Percentiles rank a stretch among this genome's conserved stretches.
phyloP scores from a whole-genome alignment of 495 filamentous ascomycete genomes.

The Trypethelium eluteriae region DNA sequence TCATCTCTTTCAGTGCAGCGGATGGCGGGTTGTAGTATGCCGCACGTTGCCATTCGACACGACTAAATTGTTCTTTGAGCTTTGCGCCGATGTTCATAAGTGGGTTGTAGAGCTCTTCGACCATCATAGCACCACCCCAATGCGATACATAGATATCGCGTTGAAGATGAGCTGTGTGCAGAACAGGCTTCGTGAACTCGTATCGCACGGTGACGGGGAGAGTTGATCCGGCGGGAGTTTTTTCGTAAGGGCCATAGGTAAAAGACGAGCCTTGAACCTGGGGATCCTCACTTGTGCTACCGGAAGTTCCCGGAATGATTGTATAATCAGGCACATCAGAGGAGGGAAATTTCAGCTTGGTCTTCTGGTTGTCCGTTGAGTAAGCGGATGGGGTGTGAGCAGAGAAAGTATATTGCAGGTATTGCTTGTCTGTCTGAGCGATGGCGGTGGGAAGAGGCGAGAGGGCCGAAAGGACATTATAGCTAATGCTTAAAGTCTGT shows the following conservation, averaged over 20 bases:
- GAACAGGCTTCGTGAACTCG: slow-evolving; percentile 89
- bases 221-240: slow-evolving; percentile 61
- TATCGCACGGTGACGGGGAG: slow-evolving; percentile 75
- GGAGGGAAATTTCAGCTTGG: slow-evolving; percentile 82
- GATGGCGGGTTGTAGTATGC: slow-evolving; percentile 69
- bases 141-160: slow-evolving; percentile 91
- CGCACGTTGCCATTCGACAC: slow-evolving; percentile 71
- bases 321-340: slow-evolving; percentile 78
- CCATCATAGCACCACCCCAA: slow-evolving; percentile 93
- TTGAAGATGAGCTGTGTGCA: slow-evolving; percentile 66
- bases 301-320: slow-evolving; percentile 49
- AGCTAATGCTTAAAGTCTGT: slow-evolving; percentile 79
- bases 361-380: slow-evolving; percentile 83
- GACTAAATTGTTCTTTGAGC: slow-evolving; percentile 75
- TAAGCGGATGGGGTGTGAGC: slow-evolving; percentile 78
- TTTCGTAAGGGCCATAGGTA: slow-evolving; percentile 85
- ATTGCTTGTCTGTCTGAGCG: slow-evolving; percentile 74
- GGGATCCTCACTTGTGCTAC: slow-evolving; percentile 50
- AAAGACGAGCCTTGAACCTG: slow-evolving; percentile 75
- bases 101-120: slow-evolving; percentile 80
- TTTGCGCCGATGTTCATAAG: slow-evolving; percentile 78
- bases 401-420: slow-evolving; percentile 72
- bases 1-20: slow-evolving; percentile 72
- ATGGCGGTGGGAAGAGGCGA: slow-evolving; percentile 73
- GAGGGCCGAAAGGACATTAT: slow-evolving; percentile 65